These are phyloP conservation scores for Tephrocybe rancida DNA, from an alignment of 768 basidiomycete genomes.

Conservation along the genomic window DNA sequence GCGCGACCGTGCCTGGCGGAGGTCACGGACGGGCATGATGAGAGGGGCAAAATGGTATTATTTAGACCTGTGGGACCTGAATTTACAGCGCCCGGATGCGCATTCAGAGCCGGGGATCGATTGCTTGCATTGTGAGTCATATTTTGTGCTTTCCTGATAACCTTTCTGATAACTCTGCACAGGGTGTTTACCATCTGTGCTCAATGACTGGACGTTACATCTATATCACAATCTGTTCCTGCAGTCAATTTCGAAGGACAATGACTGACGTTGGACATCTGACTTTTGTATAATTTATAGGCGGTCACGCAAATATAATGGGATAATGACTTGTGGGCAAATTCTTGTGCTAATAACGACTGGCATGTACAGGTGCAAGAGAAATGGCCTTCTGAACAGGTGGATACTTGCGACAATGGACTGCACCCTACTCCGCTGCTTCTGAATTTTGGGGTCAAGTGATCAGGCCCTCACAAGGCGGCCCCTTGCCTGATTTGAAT, in stretches of 20 bases:
- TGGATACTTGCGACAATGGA: no score
- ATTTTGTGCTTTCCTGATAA: background rate
- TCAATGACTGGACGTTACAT: slow-evolving; percentile 27
- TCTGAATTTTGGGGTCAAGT: no score
- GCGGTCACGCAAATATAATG: no score
- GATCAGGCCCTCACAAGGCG: no score
- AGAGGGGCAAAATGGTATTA: slow-evolving; percentile 26
- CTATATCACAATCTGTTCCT: slow-evolving; percentile 23
- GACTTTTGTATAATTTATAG: no score
- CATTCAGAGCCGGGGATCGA: slow-evolving; percentile 28
- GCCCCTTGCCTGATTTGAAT: no score
- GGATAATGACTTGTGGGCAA: no score
- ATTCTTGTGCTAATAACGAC: no score
- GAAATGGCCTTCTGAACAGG: no score
- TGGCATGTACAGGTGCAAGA: no score
- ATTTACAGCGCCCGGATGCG: slow-evolving; percentile 28
- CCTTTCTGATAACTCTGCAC: background rate
- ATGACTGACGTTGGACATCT: background rate
- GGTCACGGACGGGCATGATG: slow-evolving; percentile 8
- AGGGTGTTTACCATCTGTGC: slow-evolving; percentile 27
- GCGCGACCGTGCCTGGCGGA: slow-evolving; percentile 17
- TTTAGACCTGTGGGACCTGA: slow-evolving; percentile 27
- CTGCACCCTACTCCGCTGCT: no score
- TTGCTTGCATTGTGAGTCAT: slow-evolving; percentile 29
- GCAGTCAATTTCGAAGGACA: slow-evolving; percentile 8